phyloP scores from a whole-genome alignment of 495 filamentous ascomycete species.

The Lichina pygmaea region DNA sequence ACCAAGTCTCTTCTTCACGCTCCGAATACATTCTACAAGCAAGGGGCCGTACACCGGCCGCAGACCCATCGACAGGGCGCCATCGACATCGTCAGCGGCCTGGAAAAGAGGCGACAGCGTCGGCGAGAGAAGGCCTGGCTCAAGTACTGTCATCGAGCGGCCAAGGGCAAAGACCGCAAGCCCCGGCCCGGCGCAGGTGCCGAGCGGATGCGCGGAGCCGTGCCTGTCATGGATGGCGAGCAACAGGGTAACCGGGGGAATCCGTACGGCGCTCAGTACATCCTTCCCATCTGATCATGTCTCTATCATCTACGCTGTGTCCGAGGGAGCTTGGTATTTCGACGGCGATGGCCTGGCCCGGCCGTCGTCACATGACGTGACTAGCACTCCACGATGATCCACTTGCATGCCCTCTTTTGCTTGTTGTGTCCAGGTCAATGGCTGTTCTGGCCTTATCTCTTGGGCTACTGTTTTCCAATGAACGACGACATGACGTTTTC shows the following conservation, averaged over 20 bases:
- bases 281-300: conserved; percentile 38
- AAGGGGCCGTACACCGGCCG: conserved; percentile 1
- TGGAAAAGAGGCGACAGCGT: conserved; percentile 78
- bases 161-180: conserved; percentile 31
- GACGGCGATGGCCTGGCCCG: too few species aligned
- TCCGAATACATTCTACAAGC: conserved; percentile 38
- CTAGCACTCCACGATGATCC: neutral
- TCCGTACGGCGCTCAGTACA: conserved; percentile 18
- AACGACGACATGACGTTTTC: too few species aligned
- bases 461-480: too few species aligned
- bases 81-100: conserved; percentile 88
- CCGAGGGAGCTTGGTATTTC: too few species aligned
- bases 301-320: too few species aligned
- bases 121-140: conserved; percentile 75
- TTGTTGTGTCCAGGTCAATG: too few species aligned
- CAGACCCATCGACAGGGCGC: conserved; percentile 29
- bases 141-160: conserved; percentile 46
- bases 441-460: too few species aligned
- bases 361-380: too few species aligned
- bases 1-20: conserved; percentile 60
- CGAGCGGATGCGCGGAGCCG: conserved; percentile 83
- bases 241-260: conserved; percentile 22
- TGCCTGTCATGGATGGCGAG: conserved; percentile 63
- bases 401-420: too few species aligned
- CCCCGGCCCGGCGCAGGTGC: conserved; percentile 60